Conservation (phyloP, 2,329 filamentous ascomycete genomes). For the Aspergillus brunneoviolaceus region DNA sequence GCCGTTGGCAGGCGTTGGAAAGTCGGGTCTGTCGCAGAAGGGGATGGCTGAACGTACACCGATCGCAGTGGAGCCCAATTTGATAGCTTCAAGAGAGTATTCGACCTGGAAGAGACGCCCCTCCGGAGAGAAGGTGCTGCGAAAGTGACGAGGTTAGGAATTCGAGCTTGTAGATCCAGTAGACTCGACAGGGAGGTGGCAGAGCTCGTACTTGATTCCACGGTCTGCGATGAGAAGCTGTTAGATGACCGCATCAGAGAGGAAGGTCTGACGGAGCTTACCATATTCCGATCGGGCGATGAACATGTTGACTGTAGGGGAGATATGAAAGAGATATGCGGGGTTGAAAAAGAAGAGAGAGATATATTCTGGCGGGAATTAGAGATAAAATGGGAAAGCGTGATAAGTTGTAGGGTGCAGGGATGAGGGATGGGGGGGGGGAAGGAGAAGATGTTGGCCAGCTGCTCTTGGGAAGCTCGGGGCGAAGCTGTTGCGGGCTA, state of each 20-base stretch:
- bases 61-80: conserved; percentile 97
- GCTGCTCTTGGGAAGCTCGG: conserved; percentile 25
- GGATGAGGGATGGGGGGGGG: conserved; percentile 7
- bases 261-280: conserved; percentile 52
- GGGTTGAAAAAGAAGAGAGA: background rate
- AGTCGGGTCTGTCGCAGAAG: background rate
- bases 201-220: conserved; percentile 79
- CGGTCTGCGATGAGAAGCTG: conserved; percentile 64
- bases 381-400: conserved; percentile 2
- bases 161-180: conserved; percentile 10
- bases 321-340: background rate
- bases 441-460: conserved; percentile 11
- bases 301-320: conserved; percentile 72
- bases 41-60: conserved; percentile 58
- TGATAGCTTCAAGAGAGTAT: conserved; percentile 99
- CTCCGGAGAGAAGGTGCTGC: conserved; percentile 97
- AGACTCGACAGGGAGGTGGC: conserved; percentile 2
- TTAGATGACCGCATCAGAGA: conserved; percentile 35
- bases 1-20: background rate
- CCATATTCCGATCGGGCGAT: conserved; percentile 99
- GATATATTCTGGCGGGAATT: background rate
- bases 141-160: conserved; percentile 24
- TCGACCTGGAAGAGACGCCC: conserved; percentile 99
- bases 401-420: background rate
- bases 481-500: conserved; percentile 35